phyloP scores from a whole-genome alignment of 192 early-diverging fungal species.

The Piromyces finnis region DNA sequence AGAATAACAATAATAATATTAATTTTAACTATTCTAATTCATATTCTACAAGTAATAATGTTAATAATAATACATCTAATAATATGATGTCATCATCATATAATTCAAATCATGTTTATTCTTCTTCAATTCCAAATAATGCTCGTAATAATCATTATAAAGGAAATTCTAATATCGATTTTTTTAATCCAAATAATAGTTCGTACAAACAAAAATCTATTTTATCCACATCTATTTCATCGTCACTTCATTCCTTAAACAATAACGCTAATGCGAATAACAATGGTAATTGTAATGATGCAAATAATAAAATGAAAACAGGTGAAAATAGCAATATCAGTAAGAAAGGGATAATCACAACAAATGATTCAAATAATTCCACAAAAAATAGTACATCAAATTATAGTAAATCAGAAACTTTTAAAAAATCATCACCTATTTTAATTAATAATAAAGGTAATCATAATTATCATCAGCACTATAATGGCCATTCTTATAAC shows the following conservation, averaged over 20 bases:
- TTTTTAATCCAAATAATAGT: neutral
- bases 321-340: too few species aligned
- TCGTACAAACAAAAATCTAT: neutral
- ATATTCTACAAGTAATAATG: neutral
- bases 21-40: neutral
- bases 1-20: neutral
- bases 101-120: neutral
- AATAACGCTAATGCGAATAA: neutral
- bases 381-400: neutral
- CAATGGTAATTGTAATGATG: neutral
- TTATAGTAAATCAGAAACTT: neutral
- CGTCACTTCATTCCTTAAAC: neutral
- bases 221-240: neutral
- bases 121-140: neutral
- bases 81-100: neutral
- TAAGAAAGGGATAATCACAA: too few species aligned
- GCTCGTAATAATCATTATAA: neutral
- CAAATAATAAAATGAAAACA: neutral
- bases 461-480: neutral
- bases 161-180: neutral
- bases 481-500: neutral
- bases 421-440: neutral
- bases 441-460: neutral
- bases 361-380: neutral
- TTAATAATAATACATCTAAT: neutral